Base-by-base conservation (phyloP, 2,329 filamentous ascomycete species). In the Rhinocladiella similis region DNA sequence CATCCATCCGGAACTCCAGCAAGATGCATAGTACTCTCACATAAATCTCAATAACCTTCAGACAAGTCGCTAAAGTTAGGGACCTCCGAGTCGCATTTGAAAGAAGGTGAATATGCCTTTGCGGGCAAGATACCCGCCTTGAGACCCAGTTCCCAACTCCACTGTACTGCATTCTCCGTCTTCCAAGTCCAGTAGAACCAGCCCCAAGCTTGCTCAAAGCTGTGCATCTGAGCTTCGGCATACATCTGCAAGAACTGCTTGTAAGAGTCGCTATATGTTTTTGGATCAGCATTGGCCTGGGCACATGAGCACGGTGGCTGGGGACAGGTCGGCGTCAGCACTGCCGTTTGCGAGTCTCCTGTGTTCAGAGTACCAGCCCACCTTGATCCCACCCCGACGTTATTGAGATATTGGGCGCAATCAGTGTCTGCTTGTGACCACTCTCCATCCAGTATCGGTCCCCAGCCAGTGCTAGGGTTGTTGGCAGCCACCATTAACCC, bases 111-210 rank as follows among this genome's bases (percentile, higher is more conserved):
- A 69, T 88, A 91, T 1, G 89, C 87, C 75, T 89, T 87, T 38
- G 77, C 71, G 1, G 94, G 94, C 74, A 99, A 72, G 47, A 93
- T 90, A 0, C 90, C 90, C 1, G 88, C 88, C 50, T 81, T 81
- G 61, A 92, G 77, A 0, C 91, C 92, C 62, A 85, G 80, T 73
- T 92, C 86, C 77, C 94, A 96, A 71, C 91, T 96, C 94, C 94
- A 99, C 75, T 97, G 91, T 57, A 86, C 80, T 47, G 89, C 86
- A 63, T 75, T 80, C 77, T 97, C 93, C 27, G 93, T 96, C 74
- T 91, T 84, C 93, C 94, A 96, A 33, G 92, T 97, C 94, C 94
- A 99, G 75, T 99, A 99, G 76, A 96, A 97, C 94, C 94, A 99
- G 47, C 94, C 94, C 87, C 89, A 94, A 5, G 90, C 91, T 61